Conservation (phyloP, 2,329 filamentous ascomycete species). For the Dothideomycetidae sp. region DNA sequence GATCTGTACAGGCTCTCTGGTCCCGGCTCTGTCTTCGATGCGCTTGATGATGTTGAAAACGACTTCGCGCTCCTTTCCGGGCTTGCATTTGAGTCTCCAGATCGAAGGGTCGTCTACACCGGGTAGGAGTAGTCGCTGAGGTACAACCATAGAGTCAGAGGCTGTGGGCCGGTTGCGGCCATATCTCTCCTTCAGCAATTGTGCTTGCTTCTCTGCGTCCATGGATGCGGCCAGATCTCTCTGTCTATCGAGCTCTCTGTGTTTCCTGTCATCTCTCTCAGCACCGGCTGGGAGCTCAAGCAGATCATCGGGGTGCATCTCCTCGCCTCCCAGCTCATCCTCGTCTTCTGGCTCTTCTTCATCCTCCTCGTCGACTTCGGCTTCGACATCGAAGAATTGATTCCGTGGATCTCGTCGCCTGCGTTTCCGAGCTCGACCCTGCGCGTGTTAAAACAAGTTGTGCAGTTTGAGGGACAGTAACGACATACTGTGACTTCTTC, state of each 20-base stretch:
- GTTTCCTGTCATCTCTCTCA: conserved; percentile 77
- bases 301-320: conserved; percentile 81
- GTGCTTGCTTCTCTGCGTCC: conserved; percentile 87
- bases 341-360: conserved; percentile 81
- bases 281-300: conserved; percentile 59
- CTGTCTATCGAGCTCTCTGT: conserved; percentile 85
- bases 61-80: conserved; percentile 88
- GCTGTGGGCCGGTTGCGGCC: conserved; percentile 54
- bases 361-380: conserved; percentile 89
- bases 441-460: conserved; percentile 11
- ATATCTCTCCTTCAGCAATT: conserved; percentile 75
- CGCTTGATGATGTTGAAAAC: conserved; percentile 79
- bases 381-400: conserved; percentile 93
- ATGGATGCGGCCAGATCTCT: conserved; percentile 76
- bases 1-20: conserved; percentile 69
- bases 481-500: conserved; percentile 19
- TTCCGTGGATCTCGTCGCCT: conserved; percentile 58
- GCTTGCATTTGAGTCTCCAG: conserved; percentile 84
- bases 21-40: conserved; percentile 63
- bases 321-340: conserved; percentile 70
- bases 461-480: conserved; percentile 1
- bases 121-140: conserved; percentile 73
- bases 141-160: conserved; percentile 61
- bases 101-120: conserved; percentile 93
- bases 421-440: conserved; percentile 67